phyloP scores from a whole-genome alignment of 495 filamentous ascomycete genomes.

The Lepidopterella palustris region DNA sequence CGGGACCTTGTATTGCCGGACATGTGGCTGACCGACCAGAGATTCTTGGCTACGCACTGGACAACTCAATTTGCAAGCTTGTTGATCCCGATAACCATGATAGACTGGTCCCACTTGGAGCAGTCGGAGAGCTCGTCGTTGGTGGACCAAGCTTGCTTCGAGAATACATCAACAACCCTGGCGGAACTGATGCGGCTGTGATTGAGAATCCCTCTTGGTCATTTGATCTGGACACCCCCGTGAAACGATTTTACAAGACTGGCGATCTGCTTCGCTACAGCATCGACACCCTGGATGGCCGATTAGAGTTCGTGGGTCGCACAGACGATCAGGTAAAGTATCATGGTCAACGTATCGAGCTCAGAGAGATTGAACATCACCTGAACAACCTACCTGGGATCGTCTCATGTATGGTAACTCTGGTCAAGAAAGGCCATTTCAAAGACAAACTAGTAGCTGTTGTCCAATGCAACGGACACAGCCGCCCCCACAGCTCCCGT shows the following conservation, averaged over 20 bases:
- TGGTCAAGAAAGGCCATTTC: neutral
- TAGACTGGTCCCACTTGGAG: constrained; percentile 38
- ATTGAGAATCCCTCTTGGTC: constrained; percentile 17
- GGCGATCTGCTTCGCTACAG: constrained; percentile 36
- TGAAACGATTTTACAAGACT: constrained; percentile 35
- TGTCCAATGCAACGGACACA: neutral
- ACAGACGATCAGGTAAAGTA: constrained; percentile 44
- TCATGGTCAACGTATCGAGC: constrained; percentile 42
- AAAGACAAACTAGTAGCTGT: neutral
- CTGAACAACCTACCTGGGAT: neutral
- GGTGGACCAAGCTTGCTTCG: constrained; percentile 38
- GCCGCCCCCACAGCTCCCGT: neutral
- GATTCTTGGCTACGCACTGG: constrained; percentile 29
- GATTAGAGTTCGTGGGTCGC: constrained; percentile 35
- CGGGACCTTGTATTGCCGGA: neutral
- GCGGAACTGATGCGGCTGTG: constrained; percentile 28
- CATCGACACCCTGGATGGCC: constrained; percentile 22
- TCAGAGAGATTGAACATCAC: constrained; percentile 34
- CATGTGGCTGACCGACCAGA: neutral
- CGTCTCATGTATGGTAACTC: neutral
- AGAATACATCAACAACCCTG: constrained; percentile 34
- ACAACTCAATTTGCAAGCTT: neutral
- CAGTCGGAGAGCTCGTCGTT: constrained; percentile 43
- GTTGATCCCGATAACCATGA: constrained; percentile 37
- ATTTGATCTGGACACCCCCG: neutral